Percentiles rank a stretch among this genome's conserved stretches.
phyloP scores from a whole-genome alignment of 768 basidiomycete species.

The Podaxis rugospora region DNA sequence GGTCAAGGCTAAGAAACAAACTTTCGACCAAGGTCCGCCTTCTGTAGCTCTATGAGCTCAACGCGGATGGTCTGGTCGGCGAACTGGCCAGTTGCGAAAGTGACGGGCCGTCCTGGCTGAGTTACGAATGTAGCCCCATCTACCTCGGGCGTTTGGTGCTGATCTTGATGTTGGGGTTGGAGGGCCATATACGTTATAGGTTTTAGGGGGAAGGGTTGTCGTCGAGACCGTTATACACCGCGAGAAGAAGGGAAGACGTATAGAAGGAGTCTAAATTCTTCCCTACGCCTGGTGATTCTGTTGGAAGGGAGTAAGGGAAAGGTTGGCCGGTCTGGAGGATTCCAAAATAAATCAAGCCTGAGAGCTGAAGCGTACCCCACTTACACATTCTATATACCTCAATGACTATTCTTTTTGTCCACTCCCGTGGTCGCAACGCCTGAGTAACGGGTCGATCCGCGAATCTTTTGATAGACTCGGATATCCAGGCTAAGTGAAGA shows the following conservation, averaged over 20 bases:
- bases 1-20: constrained; percentile 21
- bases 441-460: constrained; percentile 25
- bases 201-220: not conserved
- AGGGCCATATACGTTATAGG: constrained; percentile 4
- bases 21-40: constrained; percentile 68
- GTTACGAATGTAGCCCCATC: constrained; percentile 3
- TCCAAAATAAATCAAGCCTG: constrained; percentile 2
- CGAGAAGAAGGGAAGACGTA: constrained; percentile 4
- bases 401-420: not conserved
- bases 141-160: constrained; percentile 27
- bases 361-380: not conserved
- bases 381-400: constrained; percentile 12
- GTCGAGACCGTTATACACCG: not conserved
- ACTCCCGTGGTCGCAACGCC: constrained; percentile 6
- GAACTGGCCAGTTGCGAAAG: constrained; percentile 51
- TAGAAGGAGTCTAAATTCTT: not conserved
- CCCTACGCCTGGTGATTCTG: not conserved
- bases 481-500: constrained; percentile 15
- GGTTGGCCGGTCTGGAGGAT: not conserved
- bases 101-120: constrained; percentile 33
- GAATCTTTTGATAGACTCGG: constrained; percentile 23
- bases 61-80: constrained; percentile 42
- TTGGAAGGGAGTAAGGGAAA: not conserved
- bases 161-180: constrained; percentile 17
- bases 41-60: constrained; percentile 58